Conservation (phyloP, 2,329 filamentous ascomycete genomes). For the Aspergillus tubingensis region DNA sequence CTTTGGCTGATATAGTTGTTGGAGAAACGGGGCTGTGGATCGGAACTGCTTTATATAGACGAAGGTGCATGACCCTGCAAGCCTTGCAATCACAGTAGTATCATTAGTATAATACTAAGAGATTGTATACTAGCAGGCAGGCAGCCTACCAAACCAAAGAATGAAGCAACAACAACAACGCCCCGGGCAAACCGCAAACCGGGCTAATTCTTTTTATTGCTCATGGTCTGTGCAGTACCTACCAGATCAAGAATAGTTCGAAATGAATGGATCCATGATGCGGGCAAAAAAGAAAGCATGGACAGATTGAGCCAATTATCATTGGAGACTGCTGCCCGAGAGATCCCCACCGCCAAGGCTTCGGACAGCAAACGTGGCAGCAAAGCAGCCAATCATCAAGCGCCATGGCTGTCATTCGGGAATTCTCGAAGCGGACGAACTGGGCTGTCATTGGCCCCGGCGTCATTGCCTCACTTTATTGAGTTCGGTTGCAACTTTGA, state of each 20-base stretch:
- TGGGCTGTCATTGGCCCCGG: slow-evolving; percentile 21
- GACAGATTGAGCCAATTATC: not conserved
- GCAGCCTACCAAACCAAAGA: not conserved
- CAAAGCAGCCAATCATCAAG: slow-evolving; percentile 18
- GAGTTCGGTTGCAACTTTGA: not conserved
- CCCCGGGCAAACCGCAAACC: no score
- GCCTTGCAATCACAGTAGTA: not conserved
- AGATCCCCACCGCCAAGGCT: not conserved
- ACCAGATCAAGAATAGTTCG: not conserved
- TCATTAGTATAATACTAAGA: no score
- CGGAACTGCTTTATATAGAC: no score
- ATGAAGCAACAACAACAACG: no score
- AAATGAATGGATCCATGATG: no score
- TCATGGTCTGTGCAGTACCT: not conserved
- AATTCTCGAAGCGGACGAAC: slow-evolving; percentile 26
- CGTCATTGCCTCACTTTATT: slow-evolving; percentile 32
- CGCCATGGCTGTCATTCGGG: slow-evolving; percentile 20
- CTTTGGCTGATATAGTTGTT: no score
- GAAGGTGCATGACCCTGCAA: not conserved
- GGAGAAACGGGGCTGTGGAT: no score
- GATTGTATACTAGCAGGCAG: no score
- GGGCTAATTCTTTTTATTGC: no score
- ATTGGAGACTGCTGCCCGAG: not conserved
- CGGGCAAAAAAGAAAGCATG: not conserved
- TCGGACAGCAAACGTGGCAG: slow-evolving; percentile 23